Evolutionary conservation across 139 green algal genomes (phyloP), one percentile per base, ranked within the genome.

Genomic region (Dunaliella primolecta): DNA sequence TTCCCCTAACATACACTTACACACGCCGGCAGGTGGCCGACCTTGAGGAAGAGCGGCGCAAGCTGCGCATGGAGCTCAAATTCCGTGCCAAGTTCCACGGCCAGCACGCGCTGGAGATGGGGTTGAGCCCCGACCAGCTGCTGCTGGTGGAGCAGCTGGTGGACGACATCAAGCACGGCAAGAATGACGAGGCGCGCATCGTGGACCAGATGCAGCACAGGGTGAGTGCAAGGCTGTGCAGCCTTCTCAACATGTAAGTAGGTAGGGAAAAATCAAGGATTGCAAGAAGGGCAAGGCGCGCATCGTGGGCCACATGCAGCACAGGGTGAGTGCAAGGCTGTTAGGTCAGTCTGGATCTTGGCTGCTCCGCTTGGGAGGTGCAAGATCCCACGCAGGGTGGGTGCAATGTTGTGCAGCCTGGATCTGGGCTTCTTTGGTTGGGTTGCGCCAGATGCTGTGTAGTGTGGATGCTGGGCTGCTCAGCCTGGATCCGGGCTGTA

Each of bases 61-160:
- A 91, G 85, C 88, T 97, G 81, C 92, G 92, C 57, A 88, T 92
- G 77, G 92, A 97, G 83, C 87, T 96, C 71, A 93, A 94, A 83
- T 96, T 95, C 89, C 83, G 92, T 20, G 92, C 91, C 79, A 97
- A 96, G 89, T 95, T 91, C 87, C 90, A 95, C 71, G 93, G 94
- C 0, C 84, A 92, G 84, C 34, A 88, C 30, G 93, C 94, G 46
- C 81, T 94, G 29, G 86, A 93, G 38, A 84, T 94, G 88, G 92
- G 91, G 31, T 86, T 96, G 31, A 90, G 81, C 1, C 86, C 91
- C 27, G 91, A 93, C 46, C 93, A 96, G 91, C 88, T 96, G 80
- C 85, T 91, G 83, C 86, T 94, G 86, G 75, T 95, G 75, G 93
- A 95, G 84, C 80, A 94, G 83, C 94, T 91, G 78, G 92, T 92